Conservation (phyloP, 2,329 filamentous ascomycete species). For the Aspergillus flavus region DNA sequence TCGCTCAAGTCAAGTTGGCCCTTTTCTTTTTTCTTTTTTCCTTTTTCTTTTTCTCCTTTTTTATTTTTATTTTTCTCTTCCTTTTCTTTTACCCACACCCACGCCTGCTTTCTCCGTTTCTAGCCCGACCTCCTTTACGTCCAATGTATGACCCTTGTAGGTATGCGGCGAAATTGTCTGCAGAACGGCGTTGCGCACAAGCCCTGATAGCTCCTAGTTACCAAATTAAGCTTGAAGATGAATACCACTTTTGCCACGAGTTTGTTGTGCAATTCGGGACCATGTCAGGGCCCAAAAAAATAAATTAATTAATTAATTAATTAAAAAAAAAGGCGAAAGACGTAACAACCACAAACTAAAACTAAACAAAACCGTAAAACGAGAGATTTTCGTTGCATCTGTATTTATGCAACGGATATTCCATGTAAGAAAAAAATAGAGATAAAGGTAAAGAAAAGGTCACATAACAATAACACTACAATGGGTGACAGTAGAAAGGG, state of each 20-base stretch:
- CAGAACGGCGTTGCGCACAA: slow-evolving; percentile 26
- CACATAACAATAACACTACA: slow-evolving; percentile 1
- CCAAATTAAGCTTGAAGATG: slow-evolving; percentile 26
- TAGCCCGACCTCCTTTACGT: slow-evolving; percentile 27
- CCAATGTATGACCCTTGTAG: slow-evolving; percentile 26
- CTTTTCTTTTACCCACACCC: slow-evolving; percentile 13
- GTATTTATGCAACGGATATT: not conserved
- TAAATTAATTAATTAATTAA: not conserved
- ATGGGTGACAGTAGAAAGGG: slow-evolving; percentile 31
- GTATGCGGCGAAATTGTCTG: slow-evolving; percentile 30
- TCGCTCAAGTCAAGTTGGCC: slow-evolving; percentile 20
- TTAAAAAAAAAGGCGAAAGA: slow-evolving; percentile 3
- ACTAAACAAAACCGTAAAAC: not conserved
- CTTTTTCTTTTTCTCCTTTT: not conserved
- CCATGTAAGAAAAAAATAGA: slow-evolving; percentile 9
- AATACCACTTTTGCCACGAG: slow-evolving; percentile 35
- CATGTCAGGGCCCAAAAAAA: slow-evolving; percentile 30
- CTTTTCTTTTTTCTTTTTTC: slow-evolving; percentile 5
- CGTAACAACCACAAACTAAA: not conserved
- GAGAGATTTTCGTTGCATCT: not conserved
- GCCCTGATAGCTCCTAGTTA: slow-evolving; percentile 24
- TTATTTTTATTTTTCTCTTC: not conserved
- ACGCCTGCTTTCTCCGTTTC: slow-evolving; percentile 24
- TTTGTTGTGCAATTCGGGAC: slow-evolving; percentile 26
- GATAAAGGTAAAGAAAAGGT: slow-evolving; percentile 6